Base-by-base conservation (phyloP, 495 filamentous ascomycete genomes). In the Lophiotrema nucula region DNA sequence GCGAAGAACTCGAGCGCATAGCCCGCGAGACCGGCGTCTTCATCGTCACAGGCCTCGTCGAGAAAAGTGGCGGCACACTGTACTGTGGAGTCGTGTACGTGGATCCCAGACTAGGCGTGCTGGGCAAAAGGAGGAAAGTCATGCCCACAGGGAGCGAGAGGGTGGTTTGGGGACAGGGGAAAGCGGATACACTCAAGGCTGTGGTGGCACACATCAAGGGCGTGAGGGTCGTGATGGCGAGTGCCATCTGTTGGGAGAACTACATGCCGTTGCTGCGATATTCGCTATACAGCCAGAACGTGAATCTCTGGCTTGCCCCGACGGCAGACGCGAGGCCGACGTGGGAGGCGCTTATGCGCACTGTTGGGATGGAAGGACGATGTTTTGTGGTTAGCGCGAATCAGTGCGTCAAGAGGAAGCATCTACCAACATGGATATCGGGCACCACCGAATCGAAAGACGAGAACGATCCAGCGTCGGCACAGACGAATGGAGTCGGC, bases 181-280 rank as follows among this genome's bases (percentile, higher is more conserved):
- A 86, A 0, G 79, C 91, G 0, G 81, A 84, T 0, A 92, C 90
- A 1, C 81, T 97, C 25, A 83, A 83, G 50, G 92, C 92, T 0
- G 78, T 97, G 1, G 88, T 83, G 19, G 91, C 91, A 0, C 80
- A 76, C n/a, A 86, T 97, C 57, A 81, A 83, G 19, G 89, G 88
- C 19, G 82, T 92, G 13, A 82, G 80, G 41, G 72, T 97, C 18
- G 90, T 85, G 15, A 73, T 96, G 5, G 92, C 84, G 0, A 83
- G 89, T 0, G 92, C 92, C 1, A 95, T 97, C 38, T 97, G 92
- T 75, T 97, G 92, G 92, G 92, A 97, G 72, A 97, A 90, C 62
- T 95, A 89, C 68, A 97, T 97, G 92, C 92, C 92, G 0, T 74
- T 97, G 18, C 79, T 97, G 1, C 76, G 88, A 8, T 79, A 89